Base-by-base conservation (phyloP, 1,284 basidiomycete species). In the Sporisorium graminicola region DNA sequence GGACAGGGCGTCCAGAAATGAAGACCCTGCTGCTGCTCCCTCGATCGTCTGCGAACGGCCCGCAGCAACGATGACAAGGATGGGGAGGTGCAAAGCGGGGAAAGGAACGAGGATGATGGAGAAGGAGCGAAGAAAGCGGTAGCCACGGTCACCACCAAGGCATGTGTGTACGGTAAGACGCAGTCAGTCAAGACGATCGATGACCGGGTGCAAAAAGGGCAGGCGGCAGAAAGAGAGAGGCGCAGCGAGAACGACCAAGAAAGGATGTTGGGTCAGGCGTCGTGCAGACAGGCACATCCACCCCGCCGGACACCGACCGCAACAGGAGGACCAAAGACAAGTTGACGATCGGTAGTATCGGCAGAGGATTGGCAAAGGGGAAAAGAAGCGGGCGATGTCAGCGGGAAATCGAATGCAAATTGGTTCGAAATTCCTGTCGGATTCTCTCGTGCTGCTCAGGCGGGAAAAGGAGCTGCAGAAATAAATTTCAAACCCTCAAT, bases 11-110 rank as follows among this genome's bases (percentile, higher is more conserved):
- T 27, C n/a, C n/a, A n/a, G n/a, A 31, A 10, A 31, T 6, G 31
- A 31, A 35, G 18, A 31, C n/a, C 26, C 24, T 16, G 50, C 12
- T 14, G 37, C 57, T 60, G 56, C 47, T 56, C 58, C 53, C 52
- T 60, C 46, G 35, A 60, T 46, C 58, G 53, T 66, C 43, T 42
- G 58, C 64, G 46, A 40, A n/a, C 2, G 53, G 35, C 29, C n/a
- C 57, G 47, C 64, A 56, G 64, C 37, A 35, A 66, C 52, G 57
- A 59, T 51, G 43, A 24, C 24, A 35, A 37, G 42, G 14, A 37
- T 5, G 51, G 51, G 42, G 37, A 29, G 44, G 56, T 52, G 57
- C 35, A 31, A 49, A 18, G 27, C 3, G 35, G 40, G 8, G n/a
- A 43, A 27, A 40, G n/a, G 27, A 22, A 29, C n/a, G 14, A 47